Conservation (phyloP, 179 eudicot species). For the Camellia oleifera region DNA sequence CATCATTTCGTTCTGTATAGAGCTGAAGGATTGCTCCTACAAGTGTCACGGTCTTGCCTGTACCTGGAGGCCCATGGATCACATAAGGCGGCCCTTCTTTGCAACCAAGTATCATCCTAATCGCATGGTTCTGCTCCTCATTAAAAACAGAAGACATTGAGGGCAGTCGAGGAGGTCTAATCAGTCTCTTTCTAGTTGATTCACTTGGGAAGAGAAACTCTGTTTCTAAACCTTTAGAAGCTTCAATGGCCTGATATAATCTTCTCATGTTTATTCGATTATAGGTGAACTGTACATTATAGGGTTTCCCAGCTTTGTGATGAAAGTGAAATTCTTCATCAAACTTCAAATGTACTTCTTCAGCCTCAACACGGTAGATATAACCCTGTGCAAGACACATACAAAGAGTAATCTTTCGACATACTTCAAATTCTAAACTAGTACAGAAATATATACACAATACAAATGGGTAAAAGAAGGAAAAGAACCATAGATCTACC, state of each 20-base stretch:
- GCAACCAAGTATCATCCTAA: slow-evolving; percentile 74
- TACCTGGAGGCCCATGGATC: slow-evolving; percentile 96
- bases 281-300: slow-evolving; percentile 70
- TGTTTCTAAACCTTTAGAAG: slow-evolving; percentile 41
- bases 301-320: slow-evolving; percentile 39
- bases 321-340: slow-evolving; percentile 47
- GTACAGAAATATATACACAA: background rate
- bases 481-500: background rate
- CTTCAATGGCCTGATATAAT: slow-evolving; percentile 75
- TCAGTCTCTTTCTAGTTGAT: slow-evolving; percentile 38
- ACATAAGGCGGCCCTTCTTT: slow-evolving; percentile 84
- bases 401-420: background rate
- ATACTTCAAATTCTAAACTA: background rate
- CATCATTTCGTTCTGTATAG: slow-evolving; percentile 26
- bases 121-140: slow-evolving; percentile 68
- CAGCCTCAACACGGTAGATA: slow-evolving; percentile 90
- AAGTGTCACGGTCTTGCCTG: slow-evolving; percentile 85
- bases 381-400: slow-evolving; percentile 54
- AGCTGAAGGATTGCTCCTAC: slow-evolving; percentile 80
- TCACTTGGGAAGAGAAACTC: slow-evolving; percentile 69
- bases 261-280: slow-evolving; percentile 62
- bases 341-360: slow-evolving; percentile 69
- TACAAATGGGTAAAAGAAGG: background rate
- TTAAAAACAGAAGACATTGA: slow-evolving; percentile 62
- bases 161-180: slow-evolving; percentile 31